Evolutionary conservation across 2,329 filamentous ascomycete genomes (phyloP).

Genomic region (Trichophaea hybrida): DNA sequence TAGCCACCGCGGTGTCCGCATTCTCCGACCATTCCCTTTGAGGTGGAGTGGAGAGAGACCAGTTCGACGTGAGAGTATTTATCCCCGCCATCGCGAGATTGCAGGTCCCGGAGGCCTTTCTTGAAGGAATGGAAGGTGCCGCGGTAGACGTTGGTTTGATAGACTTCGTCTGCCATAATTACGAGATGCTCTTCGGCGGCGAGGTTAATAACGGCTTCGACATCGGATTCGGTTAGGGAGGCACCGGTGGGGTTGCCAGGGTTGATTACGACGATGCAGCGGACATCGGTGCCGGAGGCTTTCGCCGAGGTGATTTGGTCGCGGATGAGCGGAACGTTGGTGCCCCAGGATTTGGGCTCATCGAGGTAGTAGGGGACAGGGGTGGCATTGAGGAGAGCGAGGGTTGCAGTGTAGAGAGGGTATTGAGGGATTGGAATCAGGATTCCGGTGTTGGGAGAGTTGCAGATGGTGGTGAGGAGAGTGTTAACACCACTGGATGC

Average conservation of each 20-base stretch:
- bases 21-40: constrained; percentile 98
- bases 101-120: constrained; percentile 65
- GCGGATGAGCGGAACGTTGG: constrained; percentile 65
- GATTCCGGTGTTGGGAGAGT: constrained; percentile 60
- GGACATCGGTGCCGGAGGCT: constrained; percentile 66
- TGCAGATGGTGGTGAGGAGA: constrained; percentile 76
- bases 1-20: constrained; percentile 95
- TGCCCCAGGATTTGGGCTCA: constrained; percentile 75
- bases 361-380: constrained; percentile 91
- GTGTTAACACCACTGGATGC: constrained; percentile 93
- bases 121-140: constrained; percentile 96
- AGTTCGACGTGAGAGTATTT: constrained; percentile 78
- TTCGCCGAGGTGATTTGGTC: constrained; percentile 59
- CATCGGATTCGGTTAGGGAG: constrained; percentile 61
- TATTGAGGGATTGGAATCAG: constrained; percentile 96
- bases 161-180: constrained; percentile 90
- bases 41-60: constrained; percentile 80
- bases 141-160: constrained; percentile 96
- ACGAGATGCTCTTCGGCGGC: constrained; percentile 75
- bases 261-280: constrained; percentile 94
- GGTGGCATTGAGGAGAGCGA: constrained; percentile 68
- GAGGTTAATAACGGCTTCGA: constrained; percentile 73
- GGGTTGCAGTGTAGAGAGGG: constrained; percentile 87
- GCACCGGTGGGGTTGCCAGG: constrained; percentile 94
- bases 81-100: constrained; percentile 56